These are phyloP conservation scores for Nepenthes alata DNA, from an alignment of 179 eudicot genomes.

Conservation along the genomic window DNA sequence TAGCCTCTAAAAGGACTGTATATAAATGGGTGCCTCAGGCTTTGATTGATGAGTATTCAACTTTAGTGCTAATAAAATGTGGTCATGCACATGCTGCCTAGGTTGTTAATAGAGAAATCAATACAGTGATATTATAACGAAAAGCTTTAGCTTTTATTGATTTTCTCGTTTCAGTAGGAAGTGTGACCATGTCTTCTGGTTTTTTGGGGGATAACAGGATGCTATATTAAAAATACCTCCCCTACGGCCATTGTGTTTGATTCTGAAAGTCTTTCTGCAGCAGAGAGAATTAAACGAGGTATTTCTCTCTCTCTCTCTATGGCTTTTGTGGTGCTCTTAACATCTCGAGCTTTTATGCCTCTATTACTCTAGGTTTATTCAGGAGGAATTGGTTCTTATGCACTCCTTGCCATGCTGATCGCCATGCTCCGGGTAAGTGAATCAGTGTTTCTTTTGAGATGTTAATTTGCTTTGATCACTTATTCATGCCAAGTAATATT, in stretches of 20 bases:
- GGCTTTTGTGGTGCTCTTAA: neutral
- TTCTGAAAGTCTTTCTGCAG: constrained; percentile 79
- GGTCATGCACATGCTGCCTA: too few species aligned
- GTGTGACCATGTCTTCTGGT: neutral
- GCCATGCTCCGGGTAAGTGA: constrained; percentile 77
- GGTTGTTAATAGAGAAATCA: too few species aligned
- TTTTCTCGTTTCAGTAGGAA: too few species aligned
- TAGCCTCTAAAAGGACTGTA: too few species aligned
- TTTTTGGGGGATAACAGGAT: constrained; percentile 35
- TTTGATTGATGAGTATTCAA: too few species aligned
- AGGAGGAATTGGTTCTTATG: constrained; percentile 95
- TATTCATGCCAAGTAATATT: too few species aligned
- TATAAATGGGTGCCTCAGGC: too few species aligned
- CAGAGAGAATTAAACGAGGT: constrained; percentile 94
- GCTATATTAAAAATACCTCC: constrained; percentile 66
- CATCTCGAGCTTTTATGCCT: too few species aligned
- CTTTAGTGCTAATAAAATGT: too few species aligned
- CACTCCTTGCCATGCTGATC: constrained; percentile 90
- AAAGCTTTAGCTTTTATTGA: too few species aligned
- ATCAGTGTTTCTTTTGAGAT: neutral
- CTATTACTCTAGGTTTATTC: constrained; percentile 48
- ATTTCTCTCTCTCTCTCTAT: neutral
- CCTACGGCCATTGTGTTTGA: constrained; percentile 71
- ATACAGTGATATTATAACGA: too few species aligned
- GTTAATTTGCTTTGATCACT: neutral